A percentile compares a stretch with the other conserved stretches of the same genome.
Conservation (phyloP, 2,329 filamentous ascomycete species). For the Alternaria hordeiaustralica region DNA sequence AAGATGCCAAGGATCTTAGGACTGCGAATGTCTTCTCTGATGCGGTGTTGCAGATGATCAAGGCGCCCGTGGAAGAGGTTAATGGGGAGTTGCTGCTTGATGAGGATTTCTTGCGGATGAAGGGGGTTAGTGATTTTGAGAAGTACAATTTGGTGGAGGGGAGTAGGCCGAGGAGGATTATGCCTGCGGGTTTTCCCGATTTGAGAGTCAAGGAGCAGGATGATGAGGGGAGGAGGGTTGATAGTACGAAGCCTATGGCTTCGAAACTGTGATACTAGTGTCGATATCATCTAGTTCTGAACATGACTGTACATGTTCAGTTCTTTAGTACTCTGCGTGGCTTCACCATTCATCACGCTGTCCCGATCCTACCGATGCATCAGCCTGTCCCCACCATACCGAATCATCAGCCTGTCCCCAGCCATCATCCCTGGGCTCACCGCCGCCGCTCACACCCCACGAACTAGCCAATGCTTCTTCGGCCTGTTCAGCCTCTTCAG, state of each 20-base stretch:
- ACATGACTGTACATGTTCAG: background rate
- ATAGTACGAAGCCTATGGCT: conserved; percentile 60
- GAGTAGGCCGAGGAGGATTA: conserved; percentile 72
- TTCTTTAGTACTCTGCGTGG: background rate
- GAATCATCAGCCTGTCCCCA: too few relatives aligned
- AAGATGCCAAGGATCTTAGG: conserved; percentile 64
- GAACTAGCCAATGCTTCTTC: too few relatives aligned
- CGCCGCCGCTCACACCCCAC: too few relatives aligned
- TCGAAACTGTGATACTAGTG: conserved; percentile 18
- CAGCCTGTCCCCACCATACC: too few relatives aligned
- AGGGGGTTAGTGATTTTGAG: conserved; percentile 73
- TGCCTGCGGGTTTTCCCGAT: conserved; percentile 74
- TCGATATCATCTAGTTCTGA: background rate
- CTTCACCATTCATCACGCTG: too few relatives aligned
- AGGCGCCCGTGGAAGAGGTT: conserved; percentile 64
- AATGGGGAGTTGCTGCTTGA: conserved; percentile 78
- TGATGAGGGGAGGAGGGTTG: conserved; percentile 75
- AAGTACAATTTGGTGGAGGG: conserved; percentile 75
- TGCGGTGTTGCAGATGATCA: conserved; percentile 75
- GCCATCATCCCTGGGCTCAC: too few relatives aligned
- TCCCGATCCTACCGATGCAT: too few relatives aligned
- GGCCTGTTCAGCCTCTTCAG: too few relatives aligned
- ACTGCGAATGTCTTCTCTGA: conserved; percentile 78
- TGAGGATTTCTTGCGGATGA: conserved; percentile 77
- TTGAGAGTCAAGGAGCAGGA: conserved; percentile 77